phyloP scores from a whole-genome alignment of 768 basidiomycete species.

The Chalciporus chontae region DNA sequence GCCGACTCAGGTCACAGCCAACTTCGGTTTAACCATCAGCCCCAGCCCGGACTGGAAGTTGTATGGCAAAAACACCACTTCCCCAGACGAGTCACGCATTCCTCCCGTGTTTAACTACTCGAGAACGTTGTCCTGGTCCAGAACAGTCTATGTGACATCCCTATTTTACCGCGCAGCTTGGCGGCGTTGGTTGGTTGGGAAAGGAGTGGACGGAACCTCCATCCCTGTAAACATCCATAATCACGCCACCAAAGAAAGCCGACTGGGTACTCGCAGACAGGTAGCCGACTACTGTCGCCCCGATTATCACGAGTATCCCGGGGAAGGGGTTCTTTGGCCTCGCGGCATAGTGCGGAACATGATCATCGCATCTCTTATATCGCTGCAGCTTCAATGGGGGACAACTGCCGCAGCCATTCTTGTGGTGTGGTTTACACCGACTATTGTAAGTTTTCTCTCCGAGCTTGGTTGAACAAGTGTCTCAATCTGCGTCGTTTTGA shows the following conservation, averaged over 20 bases:
- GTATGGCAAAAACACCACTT: not conserved
- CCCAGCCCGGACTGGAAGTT: slow-evolving; percentile 4
- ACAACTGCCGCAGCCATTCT: slow-evolving; percentile 29
- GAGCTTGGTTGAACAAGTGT: not conserved
- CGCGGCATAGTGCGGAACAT: slow-evolving; percentile 24
- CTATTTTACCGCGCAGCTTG: slow-evolving; percentile 18
- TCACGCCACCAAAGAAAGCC: slow-evolving; percentile 9
- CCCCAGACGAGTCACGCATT: slow-evolving; percentile 23
- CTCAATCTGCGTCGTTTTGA: not conserved
- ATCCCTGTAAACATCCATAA: not conserved
- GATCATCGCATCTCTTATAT: slow-evolving; percentile 27
- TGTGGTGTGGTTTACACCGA: slow-evolving; percentile 30
- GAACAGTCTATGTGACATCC: slow-evolving; percentile 11
- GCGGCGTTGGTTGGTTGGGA: not conserved
- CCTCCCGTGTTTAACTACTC: slow-evolving; percentile 27
- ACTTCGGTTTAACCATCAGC: slow-evolving; percentile 17
- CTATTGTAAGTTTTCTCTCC: slow-evolving; percentile 13
- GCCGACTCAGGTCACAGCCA: not conserved
- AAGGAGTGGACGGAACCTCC: not conserved
- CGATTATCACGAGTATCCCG: not conserved
- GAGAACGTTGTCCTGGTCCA: slow-evolving; percentile 21
- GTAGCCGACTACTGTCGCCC: slow-evolving; percentile 20
- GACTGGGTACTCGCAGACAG: slow-evolving; percentile 18
- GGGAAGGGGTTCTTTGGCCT: slow-evolving; percentile 15
- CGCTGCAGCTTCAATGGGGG: slow-evolving; percentile 33